phyloP scores from a whole-genome alignment of 1,284 basidiomycete species.

The Cutaneotrichosporon cutaneum region DNA sequence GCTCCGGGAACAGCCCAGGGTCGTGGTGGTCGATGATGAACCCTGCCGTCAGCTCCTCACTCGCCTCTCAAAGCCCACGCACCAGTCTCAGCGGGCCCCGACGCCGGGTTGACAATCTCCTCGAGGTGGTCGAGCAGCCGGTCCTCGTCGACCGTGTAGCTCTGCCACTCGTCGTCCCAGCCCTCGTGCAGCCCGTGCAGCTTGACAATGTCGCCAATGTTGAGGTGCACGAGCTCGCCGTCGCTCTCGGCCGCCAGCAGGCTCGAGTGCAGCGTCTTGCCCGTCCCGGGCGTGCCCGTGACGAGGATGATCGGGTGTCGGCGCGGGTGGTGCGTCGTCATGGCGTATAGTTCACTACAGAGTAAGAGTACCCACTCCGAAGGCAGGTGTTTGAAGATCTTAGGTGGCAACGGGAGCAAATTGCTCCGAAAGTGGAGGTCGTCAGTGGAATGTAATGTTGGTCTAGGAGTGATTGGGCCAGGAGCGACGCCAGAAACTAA shows the following conservation, averaged over 20 bases:
- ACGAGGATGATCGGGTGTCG: conserved; percentile 78
- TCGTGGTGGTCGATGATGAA: conserved; percentile 97
- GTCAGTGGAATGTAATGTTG: conserved; percentile 4
- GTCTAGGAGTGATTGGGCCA: background rate
- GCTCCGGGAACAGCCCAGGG: conserved; percentile 89
- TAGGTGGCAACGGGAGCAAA: conserved; percentile 18
- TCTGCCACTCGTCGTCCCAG: conserved; percentile 92
- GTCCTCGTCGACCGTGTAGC: conserved; percentile 93
- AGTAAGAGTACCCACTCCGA: no score
- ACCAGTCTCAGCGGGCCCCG: conserved; percentile 46
- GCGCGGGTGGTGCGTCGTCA: conserved; percentile 53
- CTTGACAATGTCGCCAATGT: conserved; percentile 85
- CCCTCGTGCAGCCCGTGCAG: conserved; percentile 76
- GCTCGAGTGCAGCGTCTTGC: conserved; percentile 87
- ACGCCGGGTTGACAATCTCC: conserved; percentile 55
- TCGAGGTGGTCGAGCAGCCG: conserved; percentile 89
- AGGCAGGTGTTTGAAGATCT: background rate
- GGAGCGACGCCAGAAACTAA: background rate
- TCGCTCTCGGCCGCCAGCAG: conserved; percentile 61
- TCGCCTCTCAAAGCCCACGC: conserved; percentile 10
- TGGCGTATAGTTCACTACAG: conserved; percentile 19
- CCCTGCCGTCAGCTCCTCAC: conserved; percentile 57
- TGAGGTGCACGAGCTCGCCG: conserved; percentile 74
- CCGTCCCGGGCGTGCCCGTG: conserved; percentile 71
- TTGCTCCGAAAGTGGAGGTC: background rate